Evolutionary conservation across 2,329 filamentous ascomycete genomes (phyloP), one percentile per base, ranked within the genome.

Genomic region (Aureobasidium sp.): DNA sequence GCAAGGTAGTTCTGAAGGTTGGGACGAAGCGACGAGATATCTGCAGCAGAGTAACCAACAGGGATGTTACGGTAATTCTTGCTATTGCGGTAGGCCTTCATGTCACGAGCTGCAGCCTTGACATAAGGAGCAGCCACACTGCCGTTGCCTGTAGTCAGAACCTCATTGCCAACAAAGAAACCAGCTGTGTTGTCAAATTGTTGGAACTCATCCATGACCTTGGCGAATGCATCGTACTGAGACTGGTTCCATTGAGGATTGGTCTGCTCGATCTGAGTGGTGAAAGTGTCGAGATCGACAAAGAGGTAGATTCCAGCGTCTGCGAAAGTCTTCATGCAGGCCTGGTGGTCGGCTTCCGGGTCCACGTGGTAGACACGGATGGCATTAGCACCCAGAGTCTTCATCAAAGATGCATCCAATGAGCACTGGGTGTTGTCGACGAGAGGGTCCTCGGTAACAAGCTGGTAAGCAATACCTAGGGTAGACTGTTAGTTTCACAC

Each of bases 131-230:
- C 90, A 35, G 88, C 87, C 29, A 75, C 71, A n/a, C 81, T 82
- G 63, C 81, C 79, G 56, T 80, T 76, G 17, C 72, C 69, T 49
- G 77, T 78, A 44, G 87, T 88, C 68, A 96, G 71, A 47, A 94
- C 88, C 73, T 96, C 91, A 70, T 96, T 96, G 66, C 91, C 92
- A 63, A 96, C 82, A 69, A 95, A 93, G 73, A 94, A 89, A 49
- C 89, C 91, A 12, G 91, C 84, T 1, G 89, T 81, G 72, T 96
- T 96, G 74, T 91, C 83, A 72, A 88, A 96, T 53, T 81, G 75
- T 48, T 88, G 82, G 74, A 94, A 93, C 37, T 84, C 81, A 70
- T 95, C 90, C 78, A 94, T 84, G 66, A 92, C 89, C 57, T 81
- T 80, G 49, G 82, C 77, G 74, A 89, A 94, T 33, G 80, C 80